Conservation (phyloP, 139 green algal genomes). For the Tetraselmis striata region DNA sequence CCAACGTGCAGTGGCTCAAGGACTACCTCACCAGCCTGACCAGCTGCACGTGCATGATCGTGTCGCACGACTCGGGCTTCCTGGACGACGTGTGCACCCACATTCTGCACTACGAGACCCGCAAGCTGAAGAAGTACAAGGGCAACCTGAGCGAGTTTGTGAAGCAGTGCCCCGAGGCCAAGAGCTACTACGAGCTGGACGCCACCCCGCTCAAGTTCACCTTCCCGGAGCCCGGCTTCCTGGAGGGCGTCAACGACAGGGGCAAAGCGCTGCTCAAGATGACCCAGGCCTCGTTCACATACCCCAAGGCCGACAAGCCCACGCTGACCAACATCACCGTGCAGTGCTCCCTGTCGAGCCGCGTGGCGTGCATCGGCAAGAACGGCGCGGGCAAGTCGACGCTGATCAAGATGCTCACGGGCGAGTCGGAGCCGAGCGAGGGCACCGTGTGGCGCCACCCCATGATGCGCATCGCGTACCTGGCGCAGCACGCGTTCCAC, state of each 20-base stretch:
- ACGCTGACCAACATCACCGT: slow-evolving; percentile 63
- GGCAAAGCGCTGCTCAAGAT: slow-evolving; percentile 92
- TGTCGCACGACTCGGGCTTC: slow-evolving; percentile 87
- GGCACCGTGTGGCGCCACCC: slow-evolving; percentile 84
- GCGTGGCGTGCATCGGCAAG: slow-evolving; percentile 71
- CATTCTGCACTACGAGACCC: slow-evolving; percentile 86
- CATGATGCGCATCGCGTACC: slow-evolving; percentile 90
- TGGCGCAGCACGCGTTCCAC: slow-evolving; percentile 95
- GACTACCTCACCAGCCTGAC: slow-evolving; percentile 61
- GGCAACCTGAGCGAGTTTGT: slow-evolving; percentile 91
- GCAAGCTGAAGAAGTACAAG: slow-evolving; percentile 73
- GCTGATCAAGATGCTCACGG: slow-evolving; percentile 82
- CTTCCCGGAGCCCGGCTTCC: slow-evolving; percentile 82
- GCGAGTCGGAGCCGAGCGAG: slow-evolving; percentile 64
- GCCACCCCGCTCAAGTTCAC: slow-evolving; percentile 59
- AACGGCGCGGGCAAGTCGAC: slow-evolving; percentile 93
- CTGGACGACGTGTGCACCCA: slow-evolving; percentile 77
- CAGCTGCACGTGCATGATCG: slow-evolving; percentile 69
- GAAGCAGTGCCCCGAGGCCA: slow-evolving; percentile 73
- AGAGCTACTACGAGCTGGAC: slow-evolving; percentile 77
- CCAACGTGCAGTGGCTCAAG: slow-evolving; percentile 78
- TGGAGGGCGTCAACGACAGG: slow-evolving; percentile 93
- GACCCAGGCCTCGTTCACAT: slow-evolving; percentile 66
- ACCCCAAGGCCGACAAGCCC: slow-evolving; percentile 61
- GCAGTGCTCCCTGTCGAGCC: slow-evolving; percentile 65